Evolutionary conservation across 106 monocot species (phyloP), one percentile per base, ranked within the genome.

Genomic region (Dioscorea zingiberensis): DNA sequence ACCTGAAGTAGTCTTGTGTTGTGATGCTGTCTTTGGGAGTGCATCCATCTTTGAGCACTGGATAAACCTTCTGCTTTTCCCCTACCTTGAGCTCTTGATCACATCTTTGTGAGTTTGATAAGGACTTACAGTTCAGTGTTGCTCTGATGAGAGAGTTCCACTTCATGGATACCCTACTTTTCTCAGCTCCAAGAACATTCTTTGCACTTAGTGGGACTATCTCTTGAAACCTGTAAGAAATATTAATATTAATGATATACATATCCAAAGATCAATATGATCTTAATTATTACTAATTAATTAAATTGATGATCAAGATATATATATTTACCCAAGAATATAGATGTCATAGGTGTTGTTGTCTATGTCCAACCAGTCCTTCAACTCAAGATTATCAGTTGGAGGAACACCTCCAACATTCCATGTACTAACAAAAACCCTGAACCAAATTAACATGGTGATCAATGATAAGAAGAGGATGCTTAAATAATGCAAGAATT

Each of bases 361-460:
- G 15, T 61, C 54, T 6, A 69, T 77, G 62, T 84, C 87, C 13
- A 92, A 74, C 87, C 84, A 92, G 44, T 92, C 84, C n/a, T 82
- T 84, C 76, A 92, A 58, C 13, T 73, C 68, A 3, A 87, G 29
- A 55, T 79, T 79, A 47, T 81, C 79, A 0, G 49, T 25, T 2
- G 91, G 87, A 7, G 75, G 29, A 28, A 75, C 69, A 15, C 91
- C 91, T 17, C 82, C 87, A 16, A 87, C 77, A 62, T 92, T 92
- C 87, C 87, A 92, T 51, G 91, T 92, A 25, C 82, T 75, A 2
- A 69, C 74, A 54, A 91, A 91, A 3, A 91, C 38, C 65, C 91
- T 90, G 60, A 9, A 56, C 13, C 29, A n/a, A 23, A 3, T n/a
- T n/a, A n/a, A 54, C 21, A 48, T 16, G 5, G 60, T 16, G 21